A percentile compares a stretch with the other conserved stretches of the same genome.
phyloP scores from a whole-genome alignment of 176 grass and related monocot genomes.

The Calamus simplicifolius region DNA sequence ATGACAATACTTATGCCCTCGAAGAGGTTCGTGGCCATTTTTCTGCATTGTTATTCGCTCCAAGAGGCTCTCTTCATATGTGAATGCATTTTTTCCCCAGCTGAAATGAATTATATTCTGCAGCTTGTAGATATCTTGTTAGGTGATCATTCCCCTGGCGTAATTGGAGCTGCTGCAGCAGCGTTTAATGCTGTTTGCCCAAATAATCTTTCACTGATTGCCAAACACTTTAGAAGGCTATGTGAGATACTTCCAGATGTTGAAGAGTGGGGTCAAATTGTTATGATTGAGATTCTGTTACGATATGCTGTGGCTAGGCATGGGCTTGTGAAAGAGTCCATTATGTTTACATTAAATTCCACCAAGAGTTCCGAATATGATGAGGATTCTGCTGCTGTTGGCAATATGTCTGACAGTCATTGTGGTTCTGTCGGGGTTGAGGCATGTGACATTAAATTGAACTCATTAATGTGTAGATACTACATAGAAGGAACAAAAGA shows the following conservation, averaged over 20 bases:
- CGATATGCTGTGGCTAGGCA: slow-evolving; percentile 76
- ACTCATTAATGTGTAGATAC: slow-evolving; percentile 35
- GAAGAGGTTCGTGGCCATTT: slow-evolving; percentile 41
- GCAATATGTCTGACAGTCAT: not conserved
- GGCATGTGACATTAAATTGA: slow-evolving; percentile 28
- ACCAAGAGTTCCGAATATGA: slow-evolving; percentile 7
- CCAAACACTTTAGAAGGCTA: slow-evolving; percentile 65
- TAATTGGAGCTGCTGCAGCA: slow-evolving; percentile 64
- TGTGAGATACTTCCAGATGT: slow-evolving; percentile 86
- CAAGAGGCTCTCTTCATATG: not conserved
- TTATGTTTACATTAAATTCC: slow-evolving; percentile 28
- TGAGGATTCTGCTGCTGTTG: slow-evolving; percentile 14
- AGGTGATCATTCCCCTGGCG: slow-evolving; percentile 57
- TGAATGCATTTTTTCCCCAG: too few relatives aligned
- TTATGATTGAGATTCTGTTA: slow-evolving; percentile 74
- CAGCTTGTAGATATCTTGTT: slow-evolving; percentile 78
- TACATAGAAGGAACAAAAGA: slow-evolving; percentile 49
- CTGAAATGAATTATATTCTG: not conserved
- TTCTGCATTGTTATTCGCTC: not conserved
- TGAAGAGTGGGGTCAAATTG: slow-evolving; percentile 88
- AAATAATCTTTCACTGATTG: slow-evolving; percentile 45
- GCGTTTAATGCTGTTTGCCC: slow-evolving; percentile 79
- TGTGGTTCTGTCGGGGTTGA: slow-evolving; percentile 2
- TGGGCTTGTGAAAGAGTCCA: slow-evolving; percentile 83
- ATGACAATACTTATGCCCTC: slow-evolving; percentile 40